Conservation (phyloP, 345 rosid species). For the Anacardium occidentale region DNA sequence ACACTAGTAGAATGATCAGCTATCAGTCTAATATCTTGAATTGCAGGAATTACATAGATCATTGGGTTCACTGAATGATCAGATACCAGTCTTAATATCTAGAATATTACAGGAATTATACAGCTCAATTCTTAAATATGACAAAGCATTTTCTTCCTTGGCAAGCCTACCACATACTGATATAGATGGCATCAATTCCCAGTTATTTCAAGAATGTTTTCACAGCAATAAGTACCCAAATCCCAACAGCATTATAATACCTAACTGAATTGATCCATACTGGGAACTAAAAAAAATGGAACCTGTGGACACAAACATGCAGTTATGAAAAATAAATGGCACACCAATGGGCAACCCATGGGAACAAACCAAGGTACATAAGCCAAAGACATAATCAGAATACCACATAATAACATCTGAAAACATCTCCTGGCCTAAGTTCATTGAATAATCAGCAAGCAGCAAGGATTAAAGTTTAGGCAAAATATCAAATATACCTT, state of each 20-base stretch:
- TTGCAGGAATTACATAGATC: no score
- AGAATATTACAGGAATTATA: no score
- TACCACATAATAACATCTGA: not conserved
- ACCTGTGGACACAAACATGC: not conserved
- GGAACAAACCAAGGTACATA: not conserved
- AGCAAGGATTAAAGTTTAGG: not conserved
- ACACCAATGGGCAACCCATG: not conserved
- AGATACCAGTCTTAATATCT: no score
- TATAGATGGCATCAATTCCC: not conserved
- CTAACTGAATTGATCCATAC: not conserved
- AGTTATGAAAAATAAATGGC: not conserved
- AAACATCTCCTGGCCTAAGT: not conserved
- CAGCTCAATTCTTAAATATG: no score
- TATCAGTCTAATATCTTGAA: not conserved
- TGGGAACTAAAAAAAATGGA: not conserved
- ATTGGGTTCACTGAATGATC: no score
- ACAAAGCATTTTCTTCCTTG: no score
- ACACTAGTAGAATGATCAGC: not conserved
- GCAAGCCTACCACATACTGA: no score
- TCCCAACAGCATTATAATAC: not conserved
- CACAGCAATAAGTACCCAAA: not conserved
- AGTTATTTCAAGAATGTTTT: not conserved
- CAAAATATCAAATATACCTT: conserved; percentile 20
- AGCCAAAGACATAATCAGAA: not conserved
- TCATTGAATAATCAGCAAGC: not conserved